A percentile compares a stretch with the other conserved stretches of the same genome.
Evolutionary conservation across 2,329 filamentous ascomycete species (phyloP).

Genomic region (Penicillium oxalicum): DNA sequence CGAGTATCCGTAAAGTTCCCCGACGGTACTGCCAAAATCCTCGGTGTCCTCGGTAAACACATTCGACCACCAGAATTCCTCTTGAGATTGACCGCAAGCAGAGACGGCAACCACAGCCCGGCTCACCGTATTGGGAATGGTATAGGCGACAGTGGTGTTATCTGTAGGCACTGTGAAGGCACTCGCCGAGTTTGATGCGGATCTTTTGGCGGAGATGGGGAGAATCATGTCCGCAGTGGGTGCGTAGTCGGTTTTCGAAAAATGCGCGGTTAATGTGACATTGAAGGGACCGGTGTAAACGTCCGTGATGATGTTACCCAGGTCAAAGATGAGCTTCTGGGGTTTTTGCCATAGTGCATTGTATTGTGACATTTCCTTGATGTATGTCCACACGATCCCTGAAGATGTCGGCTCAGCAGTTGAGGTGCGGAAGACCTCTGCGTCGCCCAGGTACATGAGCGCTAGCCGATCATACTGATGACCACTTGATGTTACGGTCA

Average conservation of each 20-base stretch:
- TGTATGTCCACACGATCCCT: constrained; percentile 69
- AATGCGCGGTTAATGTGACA: constrained; percentile 67
- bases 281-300: constrained; percentile 69
- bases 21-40: constrained; percentile 54
- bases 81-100: constrained; percentile 66
- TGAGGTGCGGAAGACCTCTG: constrained; percentile 76
- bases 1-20: constrained; percentile 59
- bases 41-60: constrained; percentile 57
- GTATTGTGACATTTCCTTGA: constrained; percentile 73
- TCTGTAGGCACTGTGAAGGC: constrained; percentile 62
- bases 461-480: constrained; percentile 72
- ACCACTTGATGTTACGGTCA: constrained; percentile 66
- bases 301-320: constrained; percentile 65
- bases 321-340: constrained; percentile 73
- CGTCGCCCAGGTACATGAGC: constrained; percentile 68
- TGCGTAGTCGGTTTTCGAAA: constrained; percentile 49
- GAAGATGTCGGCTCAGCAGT: constrained; percentile 68
- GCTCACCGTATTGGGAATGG: constrained; percentile 60
- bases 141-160: constrained; percentile 53
- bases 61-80: constrained; percentile 86
- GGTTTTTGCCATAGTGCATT: constrained; percentile 60
- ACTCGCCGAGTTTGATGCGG: constrained; percentile 49
- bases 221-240: constrained; percentile 59
- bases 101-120: constrained; percentile 70
- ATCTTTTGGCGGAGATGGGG: constrained; percentile 46